Conservation (phyloP, 2,329 filamentous ascomycete genomes). For the Huntiella omanensis region DNA sequence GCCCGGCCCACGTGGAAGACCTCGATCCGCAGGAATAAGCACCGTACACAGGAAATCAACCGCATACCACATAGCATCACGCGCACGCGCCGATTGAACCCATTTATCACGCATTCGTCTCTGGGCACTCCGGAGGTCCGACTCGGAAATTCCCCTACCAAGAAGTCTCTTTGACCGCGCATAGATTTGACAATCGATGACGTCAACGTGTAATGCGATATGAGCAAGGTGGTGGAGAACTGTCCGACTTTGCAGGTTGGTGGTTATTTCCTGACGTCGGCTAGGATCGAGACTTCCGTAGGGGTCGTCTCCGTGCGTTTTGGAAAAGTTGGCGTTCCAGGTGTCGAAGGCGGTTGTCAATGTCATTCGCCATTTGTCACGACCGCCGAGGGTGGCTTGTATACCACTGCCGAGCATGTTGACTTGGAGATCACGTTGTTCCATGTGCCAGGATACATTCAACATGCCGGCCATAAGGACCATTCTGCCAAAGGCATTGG, state of each 20-base stretch:
- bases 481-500: conserved; percentile 82
- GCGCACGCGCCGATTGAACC: conserved; percentile 73
- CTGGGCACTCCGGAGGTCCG: conserved; percentile 63
- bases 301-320: conserved; percentile 40
- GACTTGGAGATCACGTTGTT: conserved; percentile 83
- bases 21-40: conserved; percentile 37
- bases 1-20: conserved; percentile 16
- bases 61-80: conserved; percentile 85
- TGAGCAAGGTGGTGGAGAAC: conserved; percentile 87
- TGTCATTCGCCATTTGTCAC: conserved; percentile 78
- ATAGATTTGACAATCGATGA: conserved; percentile 94
- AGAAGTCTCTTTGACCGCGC: conserved; percentile 71
- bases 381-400: conserved; percentile 59
- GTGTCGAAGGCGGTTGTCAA: conserved; percentile 78
- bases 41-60: conserved; percentile 78
- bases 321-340: conserved; percentile 86
- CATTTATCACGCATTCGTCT: conserved; percentile 73
- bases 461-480: conserved; percentile 87
- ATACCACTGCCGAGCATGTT: conserved; percentile 60
- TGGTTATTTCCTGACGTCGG: conserved; percentile 16
- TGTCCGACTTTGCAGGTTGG: conserved; percentile 69
- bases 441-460: conserved; percentile 95
- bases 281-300: conserved; percentile 18
- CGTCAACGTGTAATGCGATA: conserved; percentile 95
- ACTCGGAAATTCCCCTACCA: conserved; percentile 63